phyloP scores from a whole-genome alignment of 805 yeast species.

The Candida sanyiensis region DNA sequence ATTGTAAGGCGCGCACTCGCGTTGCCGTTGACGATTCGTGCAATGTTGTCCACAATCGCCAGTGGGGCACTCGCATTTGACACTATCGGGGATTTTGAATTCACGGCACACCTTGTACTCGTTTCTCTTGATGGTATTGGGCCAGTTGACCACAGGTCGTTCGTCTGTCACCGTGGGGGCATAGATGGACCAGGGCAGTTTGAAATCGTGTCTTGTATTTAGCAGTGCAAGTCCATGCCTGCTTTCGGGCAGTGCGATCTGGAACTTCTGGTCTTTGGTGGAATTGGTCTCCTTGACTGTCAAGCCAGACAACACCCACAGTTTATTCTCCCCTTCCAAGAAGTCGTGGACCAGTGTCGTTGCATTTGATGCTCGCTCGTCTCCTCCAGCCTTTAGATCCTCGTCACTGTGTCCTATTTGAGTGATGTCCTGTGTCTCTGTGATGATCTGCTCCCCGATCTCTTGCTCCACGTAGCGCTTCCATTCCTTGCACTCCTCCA shows the following conservation, averaged over 20 bases:
- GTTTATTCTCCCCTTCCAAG: conserved; percentile 10
- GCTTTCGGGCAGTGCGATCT: conserved; percentile 22
- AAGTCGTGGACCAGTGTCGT: background rate
- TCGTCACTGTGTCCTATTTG: background rate
- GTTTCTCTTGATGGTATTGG: conserved; percentile 18
- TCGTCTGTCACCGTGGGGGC: conserved; percentile 27
- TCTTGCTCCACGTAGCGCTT: conserved; percentile 19
- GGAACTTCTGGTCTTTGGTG: conserved; percentile 7
- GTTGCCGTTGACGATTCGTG: conserved; percentile 27
- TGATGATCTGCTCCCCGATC: conserved; percentile 10
- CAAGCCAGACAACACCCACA: conserved; percentile 22
- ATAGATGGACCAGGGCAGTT: conserved; percentile 31
- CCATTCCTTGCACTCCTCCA: conserved; percentile 17
- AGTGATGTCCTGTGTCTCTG: background rate
- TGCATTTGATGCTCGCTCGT: background rate
- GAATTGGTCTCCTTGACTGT: conserved; percentile 13
- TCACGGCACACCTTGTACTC: conserved; percentile 10
- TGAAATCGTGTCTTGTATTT: conserved; percentile 19
- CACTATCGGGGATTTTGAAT: background rate
- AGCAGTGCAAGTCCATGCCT: conserved; percentile 13
- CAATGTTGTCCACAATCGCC: conserved; percentile 31
- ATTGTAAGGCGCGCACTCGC: conserved; percentile 30
- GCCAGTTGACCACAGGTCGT: conserved; percentile 27
- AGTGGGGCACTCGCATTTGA: conserved; percentile 21
- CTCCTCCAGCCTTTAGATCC: background rate